phyloP scores from a whole-genome alignment of 305 asterid species.

The Plantago lanceolata region DNA sequence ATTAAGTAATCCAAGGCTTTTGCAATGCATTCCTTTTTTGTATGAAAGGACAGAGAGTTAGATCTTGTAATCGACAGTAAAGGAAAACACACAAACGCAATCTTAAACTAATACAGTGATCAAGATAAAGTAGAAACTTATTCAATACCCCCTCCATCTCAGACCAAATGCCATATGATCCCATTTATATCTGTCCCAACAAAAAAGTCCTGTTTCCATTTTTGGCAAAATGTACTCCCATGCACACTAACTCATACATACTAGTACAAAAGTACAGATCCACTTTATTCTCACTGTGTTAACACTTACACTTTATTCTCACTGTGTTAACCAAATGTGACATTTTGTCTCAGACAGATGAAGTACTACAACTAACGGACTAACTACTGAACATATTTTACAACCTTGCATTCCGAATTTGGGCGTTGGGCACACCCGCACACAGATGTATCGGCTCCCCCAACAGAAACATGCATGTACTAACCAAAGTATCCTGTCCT shows the following conservation, averaged over 20 bases:
- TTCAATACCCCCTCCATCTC: neutral
- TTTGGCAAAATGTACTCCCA: too few relatives aligned
- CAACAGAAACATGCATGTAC: neutral
- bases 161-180: neutral
- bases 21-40: neutral
- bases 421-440: neutral
- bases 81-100: neutral
- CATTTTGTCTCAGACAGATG: neutral
- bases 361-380: too few relatives aligned
- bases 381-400: neutral
- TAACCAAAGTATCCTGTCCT: slow-evolving; percentile 18
- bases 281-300: too few relatives aligned
- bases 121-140: neutral
- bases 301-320: too few relatives aligned
- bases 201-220: neutral
- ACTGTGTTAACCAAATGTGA: neutral
- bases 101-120: neutral
- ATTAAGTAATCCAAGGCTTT: neutral
- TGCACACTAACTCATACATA: too few relatives aligned
- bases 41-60: neutral
- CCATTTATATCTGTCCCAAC: neutral
- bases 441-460: neutral
- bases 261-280: too few relatives aligned
- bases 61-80: neutral
- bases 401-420: neutral